Percentiles rank a stretch among this genome's conserved stretches.
Conservation (phyloP, 1,284 basidiomycete genomes). For the Trichosporon sp. region DNA sequence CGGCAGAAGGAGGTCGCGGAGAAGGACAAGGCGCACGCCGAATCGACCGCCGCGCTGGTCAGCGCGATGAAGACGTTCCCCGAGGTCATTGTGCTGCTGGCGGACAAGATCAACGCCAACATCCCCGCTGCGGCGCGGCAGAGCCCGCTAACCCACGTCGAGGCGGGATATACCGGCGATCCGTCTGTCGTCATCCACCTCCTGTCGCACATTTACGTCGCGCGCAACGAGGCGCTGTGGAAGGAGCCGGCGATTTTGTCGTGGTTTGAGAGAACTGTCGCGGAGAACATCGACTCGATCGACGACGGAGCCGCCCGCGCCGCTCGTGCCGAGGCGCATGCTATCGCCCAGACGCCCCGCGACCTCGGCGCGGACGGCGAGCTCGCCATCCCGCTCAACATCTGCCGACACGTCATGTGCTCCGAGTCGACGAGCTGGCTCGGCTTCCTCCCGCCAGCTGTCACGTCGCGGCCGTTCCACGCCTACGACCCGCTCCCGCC, state of each 20-base stretch:
- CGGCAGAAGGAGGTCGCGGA: constrained; percentile 56
- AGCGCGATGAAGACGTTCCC: constrained; percentile 73
- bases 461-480: constrained; percentile 51
- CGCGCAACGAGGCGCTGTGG: constrained; percentile 70
- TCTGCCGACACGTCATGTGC: constrained; percentile 70
- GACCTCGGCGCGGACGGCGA: constrained; percentile 24
- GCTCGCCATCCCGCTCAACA: constrained; percentile 42
- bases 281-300: constrained; percentile 21
- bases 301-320: constrained; percentile 23
- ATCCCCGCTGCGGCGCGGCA: constrained; percentile 58
- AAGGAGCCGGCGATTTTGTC: constrained; percentile 60
- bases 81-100: constrained; percentile 67
- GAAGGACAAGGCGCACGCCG: constrained; percentile 55
- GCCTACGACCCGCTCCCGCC: constrained; percentile 80
- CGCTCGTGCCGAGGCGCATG: constrained; percentile 32
- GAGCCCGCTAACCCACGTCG: constrained; percentile 62
- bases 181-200: constrained; percentile 53
- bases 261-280: constrained; percentile 62
- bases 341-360: constrained; percentile 47
- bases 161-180: constrained; percentile 59
- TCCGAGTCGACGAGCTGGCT: constrained; percentile 59
- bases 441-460: constrained; percentile 62
- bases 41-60: constrained; percentile 61
- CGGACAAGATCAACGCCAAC: constrained; percentile 70
- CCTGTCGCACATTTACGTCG: constrained; percentile 76